phyloP scores from a whole-genome alignment of 768 basidiomycete species.

The Hirschioporus abietinus region DNA sequence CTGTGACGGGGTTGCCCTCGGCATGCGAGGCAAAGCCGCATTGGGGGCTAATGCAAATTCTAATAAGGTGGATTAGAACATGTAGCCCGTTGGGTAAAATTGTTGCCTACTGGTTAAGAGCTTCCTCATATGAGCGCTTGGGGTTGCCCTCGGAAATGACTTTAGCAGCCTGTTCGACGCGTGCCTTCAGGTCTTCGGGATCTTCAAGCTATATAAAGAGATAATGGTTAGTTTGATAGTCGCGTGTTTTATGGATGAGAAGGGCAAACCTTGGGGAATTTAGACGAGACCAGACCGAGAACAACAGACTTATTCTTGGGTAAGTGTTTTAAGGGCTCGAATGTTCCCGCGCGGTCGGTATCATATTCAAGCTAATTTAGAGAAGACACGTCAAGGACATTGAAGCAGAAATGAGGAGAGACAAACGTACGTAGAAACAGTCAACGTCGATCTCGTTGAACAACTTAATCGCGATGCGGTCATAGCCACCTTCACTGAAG shows the following conservation, averaged over 20 bases:
- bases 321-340: constrained; percentile 26
- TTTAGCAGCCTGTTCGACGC: constrained; percentile 50
- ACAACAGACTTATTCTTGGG: constrained; percentile 34
- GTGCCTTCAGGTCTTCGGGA: constrained; percentile 40
- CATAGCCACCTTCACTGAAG: constrained; percentile 59
- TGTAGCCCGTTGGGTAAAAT: constrained; percentile 1
- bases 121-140: constrained; percentile 40
- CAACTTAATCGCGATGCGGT: constrained; percentile 46
- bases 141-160: constrained; percentile 39
- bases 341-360: constrained; percentile 53
- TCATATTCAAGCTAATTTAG: constrained; percentile 53
- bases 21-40: constrained; percentile 59
- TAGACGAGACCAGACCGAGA: constrained; percentile 39
- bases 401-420: not conserved
- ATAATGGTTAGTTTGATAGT: constrained; percentile 15
- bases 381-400: not conserved
- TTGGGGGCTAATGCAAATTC: constrained; percentile 55
- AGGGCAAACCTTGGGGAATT: constrained; percentile 30
- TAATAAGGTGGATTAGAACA: constrained; percentile 13
- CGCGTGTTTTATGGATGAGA: constrained; percentile 20
- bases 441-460: constrained; percentile 59
- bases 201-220: constrained; percentile 41
- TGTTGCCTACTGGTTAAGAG: constrained; percentile 44
- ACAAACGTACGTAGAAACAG: constrained; percentile 31
- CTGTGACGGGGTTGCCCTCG: constrained; percentile 49